phyloP scores from a whole-genome alignment of 306 rosid genomes.

The Ormosia semicastrata region DNA sequence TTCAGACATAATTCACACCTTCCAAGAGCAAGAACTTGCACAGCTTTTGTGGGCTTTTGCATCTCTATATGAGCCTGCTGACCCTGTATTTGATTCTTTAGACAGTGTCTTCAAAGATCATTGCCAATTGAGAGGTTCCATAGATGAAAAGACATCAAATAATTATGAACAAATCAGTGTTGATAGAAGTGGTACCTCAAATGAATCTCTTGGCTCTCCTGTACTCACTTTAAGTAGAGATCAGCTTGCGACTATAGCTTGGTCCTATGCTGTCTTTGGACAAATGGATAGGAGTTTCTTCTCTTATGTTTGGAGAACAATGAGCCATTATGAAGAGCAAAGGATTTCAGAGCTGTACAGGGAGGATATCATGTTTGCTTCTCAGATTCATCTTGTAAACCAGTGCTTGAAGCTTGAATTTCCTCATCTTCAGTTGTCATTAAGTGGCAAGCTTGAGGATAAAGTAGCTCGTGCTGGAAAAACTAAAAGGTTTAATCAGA shows the following conservation, averaged over 20 bases:
- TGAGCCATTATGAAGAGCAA: constrained; percentile 66
- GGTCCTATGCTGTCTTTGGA: constrained; percentile 91
- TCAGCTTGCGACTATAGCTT: constrained; percentile 78
- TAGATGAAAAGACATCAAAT: constrained; percentile 25
- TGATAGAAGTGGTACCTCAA: constrained; percentile 31
- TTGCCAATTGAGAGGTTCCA: constrained; percentile 45
- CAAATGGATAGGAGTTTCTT: constrained; percentile 71
- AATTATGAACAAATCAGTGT: constrained; percentile 28
- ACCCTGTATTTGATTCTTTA: constrained; percentile 60
- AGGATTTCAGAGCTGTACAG: constrained; percentile 78
- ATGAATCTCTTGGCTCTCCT: constrained; percentile 41
- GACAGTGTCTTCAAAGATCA: constrained; percentile 49
- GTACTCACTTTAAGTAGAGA: constrained; percentile 63
- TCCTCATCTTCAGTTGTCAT: constrained; percentile 68
- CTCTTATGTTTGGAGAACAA: constrained; percentile 61
- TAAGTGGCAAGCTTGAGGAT: constrained; percentile 59
- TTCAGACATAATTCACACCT: constrained; percentile 62
- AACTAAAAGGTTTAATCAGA: constrained; percentile 75
- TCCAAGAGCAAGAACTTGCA: constrained; percentile 89
- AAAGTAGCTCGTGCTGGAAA: constrained; percentile 62
- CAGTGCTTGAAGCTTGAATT: constrained; percentile 88
- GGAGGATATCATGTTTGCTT: constrained; percentile 87
- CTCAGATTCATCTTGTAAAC: constrained; percentile 82
- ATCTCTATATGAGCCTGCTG: constrained; percentile 69
- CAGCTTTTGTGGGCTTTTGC: constrained; percentile 97